Conservation (phyloP, 306 rosid species). For the Quercus variabilis region DNA sequence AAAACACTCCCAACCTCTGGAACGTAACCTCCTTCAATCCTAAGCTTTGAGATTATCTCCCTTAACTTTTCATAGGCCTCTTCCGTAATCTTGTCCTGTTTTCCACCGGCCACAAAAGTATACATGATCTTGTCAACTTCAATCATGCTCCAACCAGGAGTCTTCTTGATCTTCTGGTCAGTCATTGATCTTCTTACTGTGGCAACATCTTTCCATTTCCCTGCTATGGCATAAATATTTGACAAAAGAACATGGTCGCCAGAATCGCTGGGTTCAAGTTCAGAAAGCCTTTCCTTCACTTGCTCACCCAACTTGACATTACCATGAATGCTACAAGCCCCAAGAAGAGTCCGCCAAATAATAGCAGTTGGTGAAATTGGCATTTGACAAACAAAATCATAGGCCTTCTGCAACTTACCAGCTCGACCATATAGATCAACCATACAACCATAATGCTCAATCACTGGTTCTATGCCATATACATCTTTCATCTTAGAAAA, state of each 20-base stretch:
- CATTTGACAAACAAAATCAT: slow-evolving; percentile 60
- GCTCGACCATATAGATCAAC: slow-evolving; percentile 86
- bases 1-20: slow-evolving; percentile 61
- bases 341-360: slow-evolving; percentile 87
- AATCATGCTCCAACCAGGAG: slow-evolving; percentile 82
- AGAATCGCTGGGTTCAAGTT: slow-evolving; percentile 70
- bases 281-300: slow-evolving; percentile 64
- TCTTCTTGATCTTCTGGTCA: slow-evolving; percentile 48
- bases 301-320: slow-evolving; percentile 60
- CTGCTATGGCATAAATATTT: slow-evolving; percentile 67
- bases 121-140: slow-evolving; percentile 72
- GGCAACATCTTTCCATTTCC: slow-evolving; percentile 82
- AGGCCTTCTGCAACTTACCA: slow-evolving; percentile 68
- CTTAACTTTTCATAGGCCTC: slow-evolving; percentile 65
- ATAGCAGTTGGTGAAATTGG: slow-evolving; percentile 65
- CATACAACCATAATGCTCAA: slow-evolving; percentile 88
- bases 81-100: slow-evolving; percentile 42
- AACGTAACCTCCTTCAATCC: slow-evolving; percentile 53
- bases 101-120: slow-evolving; percentile 69
- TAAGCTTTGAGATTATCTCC: slow-evolving; percentile 63
- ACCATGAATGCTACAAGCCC: slow-evolving; percentile 91
- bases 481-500: slow-evolving; percentile 58
- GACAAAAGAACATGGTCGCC: slow-evolving; percentile 80
- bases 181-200: slow-evolving; percentile 65
- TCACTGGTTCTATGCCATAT: slow-evolving; percentile 54